phyloP scores from a whole-genome alignment of 495 filamentous ascomycete genomes.

The Podospora comata region DNA sequence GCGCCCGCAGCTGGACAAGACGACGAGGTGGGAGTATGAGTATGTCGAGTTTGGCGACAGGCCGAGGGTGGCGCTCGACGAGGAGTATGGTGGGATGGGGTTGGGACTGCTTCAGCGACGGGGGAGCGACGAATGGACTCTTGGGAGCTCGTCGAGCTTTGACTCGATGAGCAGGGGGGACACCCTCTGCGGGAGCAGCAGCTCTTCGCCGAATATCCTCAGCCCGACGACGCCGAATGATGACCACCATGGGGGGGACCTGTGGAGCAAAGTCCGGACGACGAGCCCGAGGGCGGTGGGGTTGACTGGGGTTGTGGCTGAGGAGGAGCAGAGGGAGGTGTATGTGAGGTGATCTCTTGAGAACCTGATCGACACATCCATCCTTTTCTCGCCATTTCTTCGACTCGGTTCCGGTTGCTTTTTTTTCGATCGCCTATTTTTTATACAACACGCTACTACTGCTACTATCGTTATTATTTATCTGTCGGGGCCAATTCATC shows the following conservation, averaged over 20 bases:
- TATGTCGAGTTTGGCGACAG: constrained; percentile 74
- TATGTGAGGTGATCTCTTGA: constrained; percentile 3
- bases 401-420: background rate
- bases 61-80: constrained; percentile 32
- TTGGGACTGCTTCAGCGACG: constrained; percentile 30
- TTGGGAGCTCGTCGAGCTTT: constrained; percentile 41
- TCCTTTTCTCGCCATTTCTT: background rate
- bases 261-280: constrained; percentile 32
- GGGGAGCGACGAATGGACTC: constrained; percentile 46
- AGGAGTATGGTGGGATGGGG: constrained; percentile 37
- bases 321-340: constrained; percentile 4
- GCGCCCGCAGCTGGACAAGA: constrained; percentile 74
- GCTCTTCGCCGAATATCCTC: constrained; percentile 38
- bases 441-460: background rate
- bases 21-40: constrained; percentile 91
- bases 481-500: background rate
- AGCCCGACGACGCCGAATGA: constrained; percentile 40
- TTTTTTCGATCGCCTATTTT: background rate
- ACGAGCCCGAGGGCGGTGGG: constrained; percentile 5
- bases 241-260: constrained; percentile 30
- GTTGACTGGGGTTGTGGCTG: background rate
- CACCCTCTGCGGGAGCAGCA: constrained; percentile 35
- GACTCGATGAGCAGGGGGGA: constrained; percentile 38
- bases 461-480: background rate
- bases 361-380: background rate